Conservation (phyloP, 1,284 basidiomycete genomes). For the Neotropicomus parvogracilis region DNA sequence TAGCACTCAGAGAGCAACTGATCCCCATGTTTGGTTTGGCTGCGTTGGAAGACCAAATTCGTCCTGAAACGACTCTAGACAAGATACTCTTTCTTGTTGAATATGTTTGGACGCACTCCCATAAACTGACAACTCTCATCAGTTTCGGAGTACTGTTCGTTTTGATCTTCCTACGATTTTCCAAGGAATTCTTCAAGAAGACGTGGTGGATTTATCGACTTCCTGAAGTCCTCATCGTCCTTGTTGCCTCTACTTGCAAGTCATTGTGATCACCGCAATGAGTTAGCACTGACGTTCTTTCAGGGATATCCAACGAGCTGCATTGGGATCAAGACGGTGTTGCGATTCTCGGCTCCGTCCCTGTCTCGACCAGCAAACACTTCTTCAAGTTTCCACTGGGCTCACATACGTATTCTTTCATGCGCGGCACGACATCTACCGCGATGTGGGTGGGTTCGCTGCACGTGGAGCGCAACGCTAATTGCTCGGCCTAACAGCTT, state of each 20-base stretch:
- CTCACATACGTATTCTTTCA: constrained; percentile 55
- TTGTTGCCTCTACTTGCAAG: constrained; percentile 77
- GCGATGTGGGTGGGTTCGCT: constrained; percentile 54
- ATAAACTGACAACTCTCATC: constrained; percentile 68
- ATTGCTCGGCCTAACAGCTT: constrained; percentile 41
- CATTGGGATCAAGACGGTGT: constrained; percentile 78
- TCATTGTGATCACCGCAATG: constrained; percentile 11
- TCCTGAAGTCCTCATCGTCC: constrained; percentile 80
- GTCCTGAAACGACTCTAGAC: constrained; percentile 65
- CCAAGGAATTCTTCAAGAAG: constrained; percentile 52
- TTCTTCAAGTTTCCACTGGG: constrained; percentile 69
- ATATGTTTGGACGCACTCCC: constrained; percentile 54
- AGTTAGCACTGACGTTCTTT: neutral
- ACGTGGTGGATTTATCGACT: constrained; percentile 68
- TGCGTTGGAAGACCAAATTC: constrained; percentile 49
- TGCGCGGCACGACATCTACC: constrained; percentile 73
- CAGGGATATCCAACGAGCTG: constrained; percentile 70
- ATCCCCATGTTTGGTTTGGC: constrained; percentile 78
- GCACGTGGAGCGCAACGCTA: neutral
- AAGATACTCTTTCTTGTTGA: constrained; percentile 77
- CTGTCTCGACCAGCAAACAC: constrained; percentile 55
- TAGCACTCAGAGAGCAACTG: constrained; percentile 64
- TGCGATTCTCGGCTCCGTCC: constrained; percentile 75
- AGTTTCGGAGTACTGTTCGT: constrained; percentile 64
- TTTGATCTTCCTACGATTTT: constrained; percentile 57